Conservation (phyloP, 2,329 filamentous ascomycete genomes). For the Pseudocercospora fijiensis region DNA sequence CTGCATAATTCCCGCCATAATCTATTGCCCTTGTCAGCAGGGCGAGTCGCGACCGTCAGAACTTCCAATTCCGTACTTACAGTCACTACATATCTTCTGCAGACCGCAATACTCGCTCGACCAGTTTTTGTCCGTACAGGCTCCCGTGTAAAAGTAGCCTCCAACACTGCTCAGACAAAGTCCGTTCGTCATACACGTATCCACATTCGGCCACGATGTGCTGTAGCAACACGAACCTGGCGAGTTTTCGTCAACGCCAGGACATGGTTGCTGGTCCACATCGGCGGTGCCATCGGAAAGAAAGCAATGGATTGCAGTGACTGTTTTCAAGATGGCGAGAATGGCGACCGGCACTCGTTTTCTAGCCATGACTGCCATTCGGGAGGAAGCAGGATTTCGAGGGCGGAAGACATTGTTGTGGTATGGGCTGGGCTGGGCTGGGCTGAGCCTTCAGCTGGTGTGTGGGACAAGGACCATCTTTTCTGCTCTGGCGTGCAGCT, state of each 20-base stretch:
- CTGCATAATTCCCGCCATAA: slow-evolving; percentile 2
- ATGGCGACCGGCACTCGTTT: not conserved
- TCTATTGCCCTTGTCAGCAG: not conserved
- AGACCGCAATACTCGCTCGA: not conserved
- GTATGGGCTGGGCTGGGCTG: not conserved
- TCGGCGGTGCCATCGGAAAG: not conserved
- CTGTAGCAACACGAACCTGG: not conserved
- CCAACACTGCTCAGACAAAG: slow-evolving; percentile 2
- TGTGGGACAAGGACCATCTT: slow-evolving; percentile 1
- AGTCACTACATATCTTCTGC: slow-evolving; percentile 1
- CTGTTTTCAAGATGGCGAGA: not conserved
- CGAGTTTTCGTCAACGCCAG: slow-evolving; percentile 1
- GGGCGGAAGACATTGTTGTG: not conserved
- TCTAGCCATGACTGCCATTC: not conserved
- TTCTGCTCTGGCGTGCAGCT: not conserved
- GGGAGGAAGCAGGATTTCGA: not conserved
- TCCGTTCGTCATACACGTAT: not conserved
- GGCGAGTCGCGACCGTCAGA: too few species aligned
- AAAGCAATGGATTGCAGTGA: not conserved
- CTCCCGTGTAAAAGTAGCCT: slow-evolving; percentile 1
- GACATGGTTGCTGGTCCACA: slow-evolving; percentile 2
- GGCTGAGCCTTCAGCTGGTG: not conserved
- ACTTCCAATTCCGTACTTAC: not conserved
- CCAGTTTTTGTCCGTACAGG: slow-evolving; percentile 4
- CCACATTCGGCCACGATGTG: slow-evolving; percentile 1